These are phyloP conservation scores for Phytophthora idaei DNA, from an alignment of 352 stramenopile genomes.

Conservation along the genomic window DNA sequence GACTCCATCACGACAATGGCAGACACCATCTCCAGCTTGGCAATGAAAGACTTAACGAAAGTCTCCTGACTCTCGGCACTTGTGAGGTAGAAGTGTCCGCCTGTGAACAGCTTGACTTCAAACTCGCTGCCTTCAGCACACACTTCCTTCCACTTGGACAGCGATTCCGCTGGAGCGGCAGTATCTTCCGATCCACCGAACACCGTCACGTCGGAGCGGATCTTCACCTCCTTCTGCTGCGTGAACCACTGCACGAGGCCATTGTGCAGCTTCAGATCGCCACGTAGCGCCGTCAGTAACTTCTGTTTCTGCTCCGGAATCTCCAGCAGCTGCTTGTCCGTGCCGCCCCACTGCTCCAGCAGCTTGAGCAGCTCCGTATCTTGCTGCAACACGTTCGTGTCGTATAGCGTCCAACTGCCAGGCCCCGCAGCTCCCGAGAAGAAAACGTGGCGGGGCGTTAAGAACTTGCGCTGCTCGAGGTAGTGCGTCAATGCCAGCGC, in stretches of 20 bases:
- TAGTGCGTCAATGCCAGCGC: slow-evolving; percentile 57
- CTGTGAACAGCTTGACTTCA: slow-evolving; percentile 53
- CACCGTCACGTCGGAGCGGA: slow-evolving; percentile 51
- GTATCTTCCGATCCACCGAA: slow-evolving; percentile 57
- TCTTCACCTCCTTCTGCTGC: slow-evolving; percentile 25
- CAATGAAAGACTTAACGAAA: slow-evolving; percentile 44
- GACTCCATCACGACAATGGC: slow-evolving; percentile 52
- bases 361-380: slow-evolving; percentile 51
- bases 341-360: slow-evolving; percentile 62
- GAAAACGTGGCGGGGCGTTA: slow-evolving; percentile 65
- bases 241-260: slow-evolving; percentile 47
- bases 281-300: slow-evolving; percentile 43
- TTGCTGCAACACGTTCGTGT: slow-evolving; percentile 25
- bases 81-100: slow-evolving; percentile 72
- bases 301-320: slow-evolving; percentile 44
- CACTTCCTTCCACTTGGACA: slow-evolving; percentile 46
- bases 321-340: slow-evolving; percentile 58
- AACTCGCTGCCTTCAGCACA: slow-evolving; percentile 33
- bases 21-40: slow-evolving; percentile 43
- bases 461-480: slow-evolving; percentile 52
- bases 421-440: slow-evolving; percentile 54
- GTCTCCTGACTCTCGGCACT: slow-evolving; percentile 34
- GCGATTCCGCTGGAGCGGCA: slow-evolving; percentile 37
- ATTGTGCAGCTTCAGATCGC: slow-evolving; percentile 65
- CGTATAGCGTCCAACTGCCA: slow-evolving; percentile 39